A percentile compares a stretch with the other conserved stretches of the same genome.
Conservation (phyloP, 1,284 basidiomycete species). For the Boletellus deceptivus region DNA sequence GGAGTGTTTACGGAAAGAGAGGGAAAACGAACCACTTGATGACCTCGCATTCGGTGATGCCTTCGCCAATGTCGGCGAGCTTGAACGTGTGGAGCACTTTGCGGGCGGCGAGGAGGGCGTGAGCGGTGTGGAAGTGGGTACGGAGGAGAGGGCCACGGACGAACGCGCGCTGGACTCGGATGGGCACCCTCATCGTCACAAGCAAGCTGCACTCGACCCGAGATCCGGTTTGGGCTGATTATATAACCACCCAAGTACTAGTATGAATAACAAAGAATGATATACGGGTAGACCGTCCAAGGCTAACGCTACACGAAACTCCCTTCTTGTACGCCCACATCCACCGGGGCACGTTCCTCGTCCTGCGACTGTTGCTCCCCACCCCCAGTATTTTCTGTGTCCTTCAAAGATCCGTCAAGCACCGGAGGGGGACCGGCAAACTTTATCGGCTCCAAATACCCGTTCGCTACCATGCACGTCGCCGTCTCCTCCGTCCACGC, state of each 20-base stretch:
- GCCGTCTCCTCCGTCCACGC: slow-evolving; percentile 20
- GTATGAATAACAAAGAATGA: too few relatives aligned
- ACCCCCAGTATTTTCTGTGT: too few relatives aligned
- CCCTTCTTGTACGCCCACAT: too few relatives aligned
- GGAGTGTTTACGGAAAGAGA: neutral
- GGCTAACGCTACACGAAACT: too few relatives aligned
- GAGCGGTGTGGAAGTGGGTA: slow-evolving; percentile 48
- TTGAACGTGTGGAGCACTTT: slow-evolving; percentile 72
- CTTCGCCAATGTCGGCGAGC: slow-evolving; percentile 95
- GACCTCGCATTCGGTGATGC: slow-evolving; percentile 87
- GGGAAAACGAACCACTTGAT: slow-evolving; percentile 71
- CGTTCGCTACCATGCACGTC: slow-evolving; percentile 1
- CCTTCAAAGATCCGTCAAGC: too few relatives aligned
- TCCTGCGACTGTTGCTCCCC: too few relatives aligned
- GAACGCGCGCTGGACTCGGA: slow-evolving; percentile 20
- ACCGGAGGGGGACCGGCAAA: neutral
- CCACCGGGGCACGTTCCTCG: too few relatives aligned
- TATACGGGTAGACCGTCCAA: too few relatives aligned
- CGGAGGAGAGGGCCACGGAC: slow-evolving; percentile 36
- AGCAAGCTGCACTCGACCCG: too few relatives aligned
- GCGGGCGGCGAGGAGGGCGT: slow-evolving; percentile 34
- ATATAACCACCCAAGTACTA: too few relatives aligned
- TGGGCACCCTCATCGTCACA: neutral
- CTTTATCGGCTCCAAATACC: neutral
- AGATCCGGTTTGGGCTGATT: too few relatives aligned